Evolutionary conservation across 106 monocot species (phyloP).

Genomic region (Iris macrosiphon): DNA sequence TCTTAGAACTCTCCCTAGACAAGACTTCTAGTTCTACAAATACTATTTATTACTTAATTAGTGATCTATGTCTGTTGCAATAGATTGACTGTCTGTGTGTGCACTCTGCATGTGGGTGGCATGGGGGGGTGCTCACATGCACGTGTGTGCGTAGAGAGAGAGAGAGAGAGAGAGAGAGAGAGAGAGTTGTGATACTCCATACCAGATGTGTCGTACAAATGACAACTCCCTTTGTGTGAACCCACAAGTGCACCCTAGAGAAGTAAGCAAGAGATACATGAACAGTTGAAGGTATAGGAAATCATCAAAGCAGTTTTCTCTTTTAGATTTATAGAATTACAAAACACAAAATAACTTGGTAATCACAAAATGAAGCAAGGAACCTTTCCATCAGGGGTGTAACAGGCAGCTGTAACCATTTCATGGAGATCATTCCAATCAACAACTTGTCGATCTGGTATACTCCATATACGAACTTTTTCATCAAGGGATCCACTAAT

Average conservation of each 20-base stretch:
- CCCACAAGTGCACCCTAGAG: slow-evolving; percentile 65
- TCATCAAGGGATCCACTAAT: slow-evolving; percentile 94
- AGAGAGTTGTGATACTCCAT: slow-evolving; percentile 1
- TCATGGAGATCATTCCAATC: slow-evolving; percentile 97
- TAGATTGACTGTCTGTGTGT: too few relatives aligned
- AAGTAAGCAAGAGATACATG: slow-evolving; percentile 11
- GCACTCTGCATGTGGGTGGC: too few relatives aligned
- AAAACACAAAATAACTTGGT: background rate
- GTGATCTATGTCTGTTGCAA: too few relatives aligned
- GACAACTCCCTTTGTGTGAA: slow-evolving; percentile 63
- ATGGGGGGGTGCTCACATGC: too few relatives aligned
- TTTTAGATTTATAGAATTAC: background rate
- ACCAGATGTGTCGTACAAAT: slow-evolving; percentile 64
- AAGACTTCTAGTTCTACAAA: too few relatives aligned
- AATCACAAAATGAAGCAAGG: background rate
- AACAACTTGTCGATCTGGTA: slow-evolving; percentile 79
- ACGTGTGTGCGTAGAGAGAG: too few relatives aligned
- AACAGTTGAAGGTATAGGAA: slow-evolving; percentile 1
- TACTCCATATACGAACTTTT: slow-evolving; percentile 94
- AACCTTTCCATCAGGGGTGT: slow-evolving; percentile 96
- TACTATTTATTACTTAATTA: too few relatives aligned
- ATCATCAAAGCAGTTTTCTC: background rate
- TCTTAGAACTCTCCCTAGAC: too few relatives aligned
- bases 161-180: background rate
- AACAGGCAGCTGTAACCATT: slow-evolving; percentile 96